Conservation (phyloP, 164 flowering plant genomes). For the Chloranthus sessilifolius region DNA sequence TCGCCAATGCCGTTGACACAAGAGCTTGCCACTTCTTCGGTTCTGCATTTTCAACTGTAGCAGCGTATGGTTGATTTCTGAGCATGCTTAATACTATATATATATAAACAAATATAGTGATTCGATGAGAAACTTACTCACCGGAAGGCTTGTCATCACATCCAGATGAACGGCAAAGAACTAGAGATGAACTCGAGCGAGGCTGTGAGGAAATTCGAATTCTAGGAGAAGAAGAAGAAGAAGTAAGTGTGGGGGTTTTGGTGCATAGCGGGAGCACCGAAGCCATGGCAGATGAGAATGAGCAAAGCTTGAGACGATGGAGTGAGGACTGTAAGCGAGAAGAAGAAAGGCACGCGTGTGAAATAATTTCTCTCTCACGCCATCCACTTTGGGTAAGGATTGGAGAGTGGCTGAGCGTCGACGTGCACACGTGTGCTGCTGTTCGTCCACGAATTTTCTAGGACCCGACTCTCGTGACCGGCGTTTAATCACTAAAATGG, state of each 20-base stretch:
- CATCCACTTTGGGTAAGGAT: background rate
- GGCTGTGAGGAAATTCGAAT: constrained; percentile 4
- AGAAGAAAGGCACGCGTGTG: background rate
- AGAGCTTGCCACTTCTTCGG: constrained; percentile 45
- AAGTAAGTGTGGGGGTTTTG: constrained; percentile 11
- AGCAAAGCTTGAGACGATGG: background rate
- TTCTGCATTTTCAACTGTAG: constrained; percentile 14
- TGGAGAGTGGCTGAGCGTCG: no score
- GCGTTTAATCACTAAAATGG: no score
- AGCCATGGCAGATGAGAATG: constrained; percentile 8
- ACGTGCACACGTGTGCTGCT: background rate
- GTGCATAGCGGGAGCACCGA: constrained; percentile 16
- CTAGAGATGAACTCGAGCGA: constrained; percentile 5
- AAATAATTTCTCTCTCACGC: background rate
- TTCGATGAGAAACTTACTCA: constrained; percentile 5
- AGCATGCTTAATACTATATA: no score
- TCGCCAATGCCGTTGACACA: constrained; percentile 67
- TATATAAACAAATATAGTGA: background rate
- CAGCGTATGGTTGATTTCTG: no score
- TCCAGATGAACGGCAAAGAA: constrained; percentile 6
- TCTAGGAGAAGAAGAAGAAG: constrained; percentile 12
- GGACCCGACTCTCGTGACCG: no score
- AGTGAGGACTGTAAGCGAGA: background rate
- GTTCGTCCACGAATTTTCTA: no score
- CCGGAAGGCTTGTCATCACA: background rate